phyloP scores from a whole-genome alignment of 495 filamentous ascomycete genomes.

The Lepidopterella palustris region DNA sequence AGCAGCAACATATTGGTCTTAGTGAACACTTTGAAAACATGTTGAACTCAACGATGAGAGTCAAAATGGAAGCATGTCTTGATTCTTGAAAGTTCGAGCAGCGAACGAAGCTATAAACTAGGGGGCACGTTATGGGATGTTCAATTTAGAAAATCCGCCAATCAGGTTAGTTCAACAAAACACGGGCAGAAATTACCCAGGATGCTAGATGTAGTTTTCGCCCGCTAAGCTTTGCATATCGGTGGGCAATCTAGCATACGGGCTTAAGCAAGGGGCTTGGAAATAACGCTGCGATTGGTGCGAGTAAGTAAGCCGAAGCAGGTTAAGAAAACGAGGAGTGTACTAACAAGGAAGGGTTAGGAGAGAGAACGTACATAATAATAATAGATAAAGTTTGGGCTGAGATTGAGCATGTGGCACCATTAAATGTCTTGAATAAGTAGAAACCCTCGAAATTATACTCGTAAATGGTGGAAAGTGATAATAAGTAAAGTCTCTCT shows the following conservation, averaged over 20 bases:
- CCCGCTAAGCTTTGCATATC: neutral
- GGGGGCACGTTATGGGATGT: too few relatives aligned
- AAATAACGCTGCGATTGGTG: neutral
- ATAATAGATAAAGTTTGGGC: neutral
- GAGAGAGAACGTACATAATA: neutral
- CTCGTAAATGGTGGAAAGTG: too few relatives aligned
- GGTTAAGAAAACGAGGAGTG: neutral
- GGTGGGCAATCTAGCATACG: neutral
- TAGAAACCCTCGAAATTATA: too few relatives aligned
- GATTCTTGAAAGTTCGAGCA: too few relatives aligned
- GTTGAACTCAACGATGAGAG: too few relatives aligned
- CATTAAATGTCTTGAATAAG: neutral
- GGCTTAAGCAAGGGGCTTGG: neutral
- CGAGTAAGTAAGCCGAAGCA: neutral
- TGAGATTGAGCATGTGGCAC: neutral
- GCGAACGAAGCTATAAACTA: too few relatives aligned
- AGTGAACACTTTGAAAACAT: too few relatives aligned
- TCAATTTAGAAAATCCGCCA: too few relatives aligned
- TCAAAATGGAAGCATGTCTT: too few relatives aligned
- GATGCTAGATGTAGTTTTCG: neutral
- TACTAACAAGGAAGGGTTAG: neutral
- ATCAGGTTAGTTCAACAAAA: too few relatives aligned
- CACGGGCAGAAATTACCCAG: neutral
- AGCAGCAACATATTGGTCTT: too few relatives aligned
- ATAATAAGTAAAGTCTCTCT: too few relatives aligned